These are phyloP conservation scores for Colletotrichum nymphaeae DNA, from an alignment of 2,329 filamentous ascomycete species.

Conservation along the genomic window DNA sequence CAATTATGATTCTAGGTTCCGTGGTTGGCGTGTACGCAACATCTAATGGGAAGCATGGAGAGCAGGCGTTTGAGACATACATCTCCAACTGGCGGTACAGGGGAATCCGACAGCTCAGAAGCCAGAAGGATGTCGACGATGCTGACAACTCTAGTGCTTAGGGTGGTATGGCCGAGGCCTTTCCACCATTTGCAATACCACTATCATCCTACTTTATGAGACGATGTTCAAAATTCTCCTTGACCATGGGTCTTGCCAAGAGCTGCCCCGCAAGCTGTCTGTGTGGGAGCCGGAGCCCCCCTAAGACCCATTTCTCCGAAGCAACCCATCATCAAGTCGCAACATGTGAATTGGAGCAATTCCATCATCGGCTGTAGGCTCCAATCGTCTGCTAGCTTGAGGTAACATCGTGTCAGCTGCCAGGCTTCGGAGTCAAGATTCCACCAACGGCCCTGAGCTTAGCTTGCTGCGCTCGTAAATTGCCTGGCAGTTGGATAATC, in stretches of 20 bases:
- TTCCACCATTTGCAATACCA: neutral
- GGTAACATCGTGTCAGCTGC: neutral
- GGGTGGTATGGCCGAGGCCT: neutral
- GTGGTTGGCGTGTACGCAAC: slow-evolving; percentile 25
- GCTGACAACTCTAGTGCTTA: neutral
- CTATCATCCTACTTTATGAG: neutral
- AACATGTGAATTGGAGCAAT: neutral
- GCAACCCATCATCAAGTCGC: neutral
- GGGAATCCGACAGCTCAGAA: slow-evolving; percentile 14
- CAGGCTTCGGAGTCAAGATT: neutral
- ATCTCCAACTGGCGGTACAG: slow-evolving; percentile 29
- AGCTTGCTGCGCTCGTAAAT: neutral
- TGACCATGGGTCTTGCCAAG: neutral
- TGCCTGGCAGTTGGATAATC: neutral
- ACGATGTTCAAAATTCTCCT: neutral
- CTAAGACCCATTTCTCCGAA: neutral
- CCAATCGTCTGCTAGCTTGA: too few species aligned
- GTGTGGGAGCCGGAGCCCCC: neutral
- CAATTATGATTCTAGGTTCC: slow-evolving; percentile 1
- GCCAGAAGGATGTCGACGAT: slow-evolving; percentile 17
- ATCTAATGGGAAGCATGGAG: slow-evolving; percentile 34
- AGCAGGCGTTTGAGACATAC: slow-evolving; percentile 35
- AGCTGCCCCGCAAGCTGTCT: neutral
- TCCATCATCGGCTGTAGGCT: neutral
- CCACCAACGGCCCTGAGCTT: neutral